phyloP scores from a whole-genome alignment of 139 green algal species.

The Chlorella sorokiniana region DNA sequence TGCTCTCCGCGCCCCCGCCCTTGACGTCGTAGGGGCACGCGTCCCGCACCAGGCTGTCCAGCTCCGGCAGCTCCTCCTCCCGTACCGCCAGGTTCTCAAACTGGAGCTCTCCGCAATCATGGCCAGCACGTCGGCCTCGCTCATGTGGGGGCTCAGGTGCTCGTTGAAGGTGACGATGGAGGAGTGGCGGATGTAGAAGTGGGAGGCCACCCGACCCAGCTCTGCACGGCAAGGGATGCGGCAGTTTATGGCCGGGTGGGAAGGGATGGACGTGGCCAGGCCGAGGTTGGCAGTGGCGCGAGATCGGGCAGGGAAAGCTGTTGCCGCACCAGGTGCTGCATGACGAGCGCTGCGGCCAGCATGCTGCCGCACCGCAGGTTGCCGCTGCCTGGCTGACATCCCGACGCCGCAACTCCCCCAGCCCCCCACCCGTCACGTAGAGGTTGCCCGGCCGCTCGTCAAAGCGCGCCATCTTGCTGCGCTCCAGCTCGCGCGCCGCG shows the following conservation, averaged over 20 bases:
- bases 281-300: no score
- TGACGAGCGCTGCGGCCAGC: no score
- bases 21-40: slow-evolving; percentile 74
- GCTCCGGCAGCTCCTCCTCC: slow-evolving; percentile 95
- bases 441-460: slow-evolving; percentile 89
- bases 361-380: no score
- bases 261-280: neutral
- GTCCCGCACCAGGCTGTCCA: slow-evolving; percentile 73
- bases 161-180: slow-evolving; percentile 89
- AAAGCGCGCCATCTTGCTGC: slow-evolving; percentile 90
- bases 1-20: slow-evolving; percentile 83
- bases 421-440: slow-evolving; percentile 73
- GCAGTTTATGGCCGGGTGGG: no score
- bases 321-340: no score
- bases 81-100: slow-evolving; percentile 95
- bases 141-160: slow-evolving; percentile 84
- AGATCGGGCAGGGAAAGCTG: no score
- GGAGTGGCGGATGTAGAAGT: slow-evolving; percentile 91
- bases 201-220: slow-evolving; percentile 88
- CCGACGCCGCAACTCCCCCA: no score
- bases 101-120: slow-evolving; percentile 87
- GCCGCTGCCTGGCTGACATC: no score
- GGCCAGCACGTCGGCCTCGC: slow-evolving; percentile 71
- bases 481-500: slow-evolving; percentile 72
- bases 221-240: slow-evolving; percentile 46